Conservation (phyloP, 2,329 filamentous ascomycete species). For the Phialemoniopsis sp. region DNA sequence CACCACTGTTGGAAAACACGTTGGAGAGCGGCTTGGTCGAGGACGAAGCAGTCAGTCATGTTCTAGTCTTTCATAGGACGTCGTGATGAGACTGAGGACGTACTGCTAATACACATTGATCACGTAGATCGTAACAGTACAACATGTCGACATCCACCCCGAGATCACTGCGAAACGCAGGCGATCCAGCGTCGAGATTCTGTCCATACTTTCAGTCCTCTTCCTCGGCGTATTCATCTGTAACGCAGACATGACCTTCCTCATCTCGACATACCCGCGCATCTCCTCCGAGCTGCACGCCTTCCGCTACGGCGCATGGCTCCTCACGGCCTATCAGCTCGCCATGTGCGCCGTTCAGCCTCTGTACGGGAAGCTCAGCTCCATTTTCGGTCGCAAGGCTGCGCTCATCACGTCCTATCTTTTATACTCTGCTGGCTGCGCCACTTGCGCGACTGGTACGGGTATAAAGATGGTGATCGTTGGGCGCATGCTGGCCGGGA, state of each 20-base stretch:
- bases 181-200: too few species aligned
- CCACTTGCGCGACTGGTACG: slow-evolving; percentile 54
- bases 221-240: slow-evolving; percentile 10
- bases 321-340: slow-evolving; percentile 5
- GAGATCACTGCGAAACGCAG: too few species aligned
- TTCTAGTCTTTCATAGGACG: too few species aligned
- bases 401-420: slow-evolving; percentile 54
- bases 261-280: slow-evolving; percentile 3
- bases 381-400: slow-evolving; percentile 57
- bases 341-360: slow-evolving; percentile 51
- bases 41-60: too few species aligned
- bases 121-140: too few species aligned
- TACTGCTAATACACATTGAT: too few species aligned
- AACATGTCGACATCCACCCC: too few species aligned
- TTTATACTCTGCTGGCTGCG: slow-evolving; percentile 53
- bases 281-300: slow-evolving; percentile 4
- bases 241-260: slow-evolving; percentile 3
- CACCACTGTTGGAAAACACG: too few species aligned
- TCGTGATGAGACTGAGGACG: too few species aligned
- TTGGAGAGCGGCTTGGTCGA: too few species aligned
- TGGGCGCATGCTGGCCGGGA: slow-evolving; percentile 35
- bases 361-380: slow-evolving; percentile 57
- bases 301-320: slow-evolving; percentile 3
- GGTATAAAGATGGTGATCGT: slow-evolving; percentile 58
- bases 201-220: too few species aligned